These are phyloP conservation scores for Singerocomus rubriflavus DNA, from an alignment of 1,284 basidiomycete species.

Conservation along the genomic window DNA sequence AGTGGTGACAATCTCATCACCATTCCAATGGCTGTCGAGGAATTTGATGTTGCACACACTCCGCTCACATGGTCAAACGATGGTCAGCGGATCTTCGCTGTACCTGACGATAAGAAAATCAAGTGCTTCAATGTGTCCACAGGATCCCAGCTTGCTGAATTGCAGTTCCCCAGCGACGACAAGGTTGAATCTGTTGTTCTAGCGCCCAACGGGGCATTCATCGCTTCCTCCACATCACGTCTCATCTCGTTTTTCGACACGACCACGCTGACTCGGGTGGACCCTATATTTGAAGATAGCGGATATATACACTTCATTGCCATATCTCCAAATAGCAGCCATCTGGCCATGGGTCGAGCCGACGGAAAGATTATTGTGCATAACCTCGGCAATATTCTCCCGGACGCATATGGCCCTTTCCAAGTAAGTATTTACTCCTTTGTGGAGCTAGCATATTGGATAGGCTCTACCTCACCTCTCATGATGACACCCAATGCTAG, in stretches of 20 bases:
- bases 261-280: neutral
- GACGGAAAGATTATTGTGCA: neutral
- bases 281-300: neutral
- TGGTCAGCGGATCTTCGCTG: neutral
- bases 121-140: neutral
- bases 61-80: slow-evolving; percentile 3
- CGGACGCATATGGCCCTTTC: neutral
- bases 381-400: neutral
- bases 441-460: neutral
- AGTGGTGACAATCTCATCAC: neutral
- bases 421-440: neutral
- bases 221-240: neutral
- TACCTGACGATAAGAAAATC: neutral
- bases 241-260: neutral
- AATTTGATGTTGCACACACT: neutral
- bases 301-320: neutral
- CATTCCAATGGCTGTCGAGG: neutral
- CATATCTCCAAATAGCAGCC: neutral
- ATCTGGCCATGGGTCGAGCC: neutral
- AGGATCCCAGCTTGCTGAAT: neutral
- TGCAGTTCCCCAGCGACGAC: neutral
- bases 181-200: neutral
- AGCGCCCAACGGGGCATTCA: neutral
- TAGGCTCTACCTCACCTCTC: neutral
- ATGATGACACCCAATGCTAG: neutral